phyloP scores from a whole-genome alignment of 148 eudicot species.

The Hydrangea macrophylla region DNA sequence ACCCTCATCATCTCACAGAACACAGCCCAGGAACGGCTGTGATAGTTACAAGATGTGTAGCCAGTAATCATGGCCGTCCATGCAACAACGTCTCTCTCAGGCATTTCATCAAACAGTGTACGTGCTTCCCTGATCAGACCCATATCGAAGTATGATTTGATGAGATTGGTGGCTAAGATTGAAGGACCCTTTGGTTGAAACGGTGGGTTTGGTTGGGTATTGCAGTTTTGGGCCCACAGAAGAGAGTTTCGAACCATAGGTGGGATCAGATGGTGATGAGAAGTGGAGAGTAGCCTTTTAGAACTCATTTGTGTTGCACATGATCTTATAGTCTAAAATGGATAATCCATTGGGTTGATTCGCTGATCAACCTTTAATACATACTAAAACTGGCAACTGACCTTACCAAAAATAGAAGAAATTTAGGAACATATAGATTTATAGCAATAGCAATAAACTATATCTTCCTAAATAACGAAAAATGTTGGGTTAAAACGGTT shows the following conservation, averaged over 20 bases:
- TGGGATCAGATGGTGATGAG: constrained; percentile 45
- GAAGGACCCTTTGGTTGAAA: constrained; percentile 42
- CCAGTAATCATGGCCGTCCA: constrained; percentile 94
- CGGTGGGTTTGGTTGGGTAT: constrained; percentile 38
- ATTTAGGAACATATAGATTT: too few relatives aligned
- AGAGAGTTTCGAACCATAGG: constrained; percentile 42
- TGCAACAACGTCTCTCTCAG: constrained; percentile 74
- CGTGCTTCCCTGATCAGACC: constrained; percentile 61
- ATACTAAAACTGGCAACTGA: too few relatives aligned
- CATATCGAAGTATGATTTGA: constrained; percentile 60
- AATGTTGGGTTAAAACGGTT: too few relatives aligned
- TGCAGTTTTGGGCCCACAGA: constrained; percentile 14
- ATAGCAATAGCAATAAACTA: too few relatives aligned
- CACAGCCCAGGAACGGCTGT: constrained; percentile 46
- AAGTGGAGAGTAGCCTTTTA: constrained; percentile 26
- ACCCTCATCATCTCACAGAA: constrained; percentile 65
- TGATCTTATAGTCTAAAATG: too few relatives aligned
- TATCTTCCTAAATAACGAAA: too few relatives aligned
- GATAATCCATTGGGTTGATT: too few relatives aligned
- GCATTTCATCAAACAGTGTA: constrained; percentile 87
- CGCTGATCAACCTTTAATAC: too few relatives aligned
- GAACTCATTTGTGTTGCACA: too few relatives aligned
- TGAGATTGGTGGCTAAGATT: constrained; percentile 63
- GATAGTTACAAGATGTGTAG: constrained; percentile 49
- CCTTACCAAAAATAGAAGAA: too few relatives aligned